Percentiles rank a stretch among this genome's conserved stretches.
Evolutionary conservation across 2,329 filamentous ascomycete species (phyloP).

Genomic region (Fulvia fulva): DNA sequence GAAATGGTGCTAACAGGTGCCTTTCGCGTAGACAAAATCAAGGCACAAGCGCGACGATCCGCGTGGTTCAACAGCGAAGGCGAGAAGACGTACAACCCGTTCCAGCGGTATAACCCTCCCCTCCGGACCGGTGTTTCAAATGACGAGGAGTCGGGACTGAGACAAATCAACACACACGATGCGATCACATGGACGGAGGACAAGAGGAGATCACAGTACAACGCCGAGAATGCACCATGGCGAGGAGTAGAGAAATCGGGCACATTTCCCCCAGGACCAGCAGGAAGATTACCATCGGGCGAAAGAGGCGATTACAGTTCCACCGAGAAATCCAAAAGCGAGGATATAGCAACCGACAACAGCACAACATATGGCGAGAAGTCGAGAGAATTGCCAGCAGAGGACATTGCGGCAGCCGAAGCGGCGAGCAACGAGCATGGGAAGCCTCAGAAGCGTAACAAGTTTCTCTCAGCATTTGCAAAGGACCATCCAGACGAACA

Average conservation of each 20-base stretch:
- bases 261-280: slow-evolving; percentile 20
- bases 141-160: slow-evolving; percentile 22
- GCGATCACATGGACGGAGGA: slow-evolving; percentile 17
- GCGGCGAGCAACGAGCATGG: slow-evolving; percentile 9
- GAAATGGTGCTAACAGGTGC: slow-evolving; percentile 10
- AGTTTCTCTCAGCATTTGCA: slow-evolving; percentile 21
- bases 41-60: slow-evolving; percentile 25
- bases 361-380: slow-evolving; percentile 6
- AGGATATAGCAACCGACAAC: slow-evolving; percentile 1
- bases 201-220: slow-evolving; percentile 2
- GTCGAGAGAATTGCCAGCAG: slow-evolving; percentile 1
- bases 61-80: slow-evolving; percentile 28
- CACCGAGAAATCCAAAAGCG: slow-evolving; percentile 11
- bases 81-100: slow-evolving; percentile 26
- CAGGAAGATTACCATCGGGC: not conserved
- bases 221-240: slow-evolving; percentile 10
- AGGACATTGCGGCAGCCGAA: slow-evolving; percentile 12
- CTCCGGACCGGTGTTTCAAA: slow-evolving; percentile 1
- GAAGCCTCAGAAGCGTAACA: slow-evolving; percentile 22
- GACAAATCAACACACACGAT: slow-evolving; percentile 17
- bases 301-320: slow-evolving; percentile 10
- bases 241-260: slow-evolving; percentile 17
- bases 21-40: slow-evolving; percentile 25
- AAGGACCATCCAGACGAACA: slow-evolving; percentile 22
- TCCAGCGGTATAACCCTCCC: slow-evolving; percentile 21